Base-by-base conservation (phyloP, 257 asterid genomes). In the Petrea volubilis region DNA sequence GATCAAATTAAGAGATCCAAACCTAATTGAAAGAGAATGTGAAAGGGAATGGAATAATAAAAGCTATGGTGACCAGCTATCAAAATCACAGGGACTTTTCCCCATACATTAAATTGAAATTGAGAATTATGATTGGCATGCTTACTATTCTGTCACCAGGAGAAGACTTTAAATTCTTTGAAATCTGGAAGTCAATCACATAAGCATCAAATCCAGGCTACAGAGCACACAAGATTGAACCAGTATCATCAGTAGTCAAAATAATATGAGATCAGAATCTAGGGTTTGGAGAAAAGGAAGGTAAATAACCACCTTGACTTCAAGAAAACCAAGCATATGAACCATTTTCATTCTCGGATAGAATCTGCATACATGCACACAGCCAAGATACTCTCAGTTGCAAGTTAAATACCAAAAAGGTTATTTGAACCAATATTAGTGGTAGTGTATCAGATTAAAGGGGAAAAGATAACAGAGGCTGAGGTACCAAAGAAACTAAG, bases 161-260 rank as follows among this genome's bases (percentile, higher is more conserved):
- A 38, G 91, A 58, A 70, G 72, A 64, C 77, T 73, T 86, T 33
- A 79, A 44, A 72, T 69, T 71, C 81, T 86, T 90, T 31, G 86
- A 68, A 61, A 95, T 84, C 78, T 79, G 83, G 86, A 95, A 92
- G 82, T 88, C 98, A 68, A 70, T 80, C 72, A 90, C 78, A 58
- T 80, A 90, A 67, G 97, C 88, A 53, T 89, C 93, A 70, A 50
- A 92, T 70, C 99, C 98, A 82, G 99, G 87, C 99, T 92, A 80
- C 89, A 90, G 36, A 29, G 61, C 44, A 60, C 52, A 17, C 10
- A n/a, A 68, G 62, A 41, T 59, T 46, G 59, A 34, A 56, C 31
- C 81, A 73, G 43, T 34, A 65, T 52, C 49, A 65, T 77, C 78
- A 65, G 69, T 23, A 65, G 25, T 25, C 43, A 38, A 38, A 56